These are phyloP conservation scores for Aspergillus tanneri DNA, from an alignment of 2,329 filamentous ascomycete species.

Conservation along the genomic window DNA sequence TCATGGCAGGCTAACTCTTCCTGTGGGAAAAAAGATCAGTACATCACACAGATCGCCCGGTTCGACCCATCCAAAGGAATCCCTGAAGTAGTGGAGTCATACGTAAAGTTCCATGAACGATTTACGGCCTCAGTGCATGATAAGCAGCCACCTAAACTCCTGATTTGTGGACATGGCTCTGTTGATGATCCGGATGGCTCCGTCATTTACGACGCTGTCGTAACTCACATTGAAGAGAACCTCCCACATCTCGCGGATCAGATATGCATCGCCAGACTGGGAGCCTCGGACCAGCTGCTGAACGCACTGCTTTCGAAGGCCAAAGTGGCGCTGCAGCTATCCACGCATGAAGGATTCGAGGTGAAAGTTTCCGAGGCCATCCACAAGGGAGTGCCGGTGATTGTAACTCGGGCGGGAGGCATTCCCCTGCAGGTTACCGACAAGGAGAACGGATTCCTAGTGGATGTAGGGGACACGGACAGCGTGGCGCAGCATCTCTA, in stretches of 20 bases:
- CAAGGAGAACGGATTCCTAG: constrained; percentile 69
- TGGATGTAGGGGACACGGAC: constrained; percentile 67
- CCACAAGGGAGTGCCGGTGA: constrained; percentile 75
- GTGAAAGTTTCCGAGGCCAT: constrained; percentile 83
- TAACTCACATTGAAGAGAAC: constrained; percentile 62
- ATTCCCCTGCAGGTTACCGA: constrained; percentile 77
- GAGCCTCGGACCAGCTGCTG: constrained; percentile 75
- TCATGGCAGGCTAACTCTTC: neutral
- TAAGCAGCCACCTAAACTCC: constrained; percentile 64
- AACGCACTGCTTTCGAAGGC: constrained; percentile 73
- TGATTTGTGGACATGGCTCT: constrained; percentile 75
- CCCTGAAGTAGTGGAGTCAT: constrained; percentile 71
- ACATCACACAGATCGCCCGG: constrained; percentile 76
- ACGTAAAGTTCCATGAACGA: constrained; percentile 67
- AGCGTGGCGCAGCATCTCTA: constrained; percentile 67
- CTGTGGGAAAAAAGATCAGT: constrained; percentile 53
- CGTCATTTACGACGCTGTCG: constrained; percentile 69
- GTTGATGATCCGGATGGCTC: constrained; percentile 78
- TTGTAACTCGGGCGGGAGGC: constrained; percentile 72
- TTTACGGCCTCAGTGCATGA: constrained; percentile 51
- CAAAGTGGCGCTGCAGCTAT: constrained; percentile 73
- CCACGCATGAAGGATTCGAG: constrained; percentile 79
- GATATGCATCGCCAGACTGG: constrained; percentile 73
- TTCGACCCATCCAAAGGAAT: constrained; percentile 85
- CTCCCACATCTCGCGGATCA: constrained; percentile 64